Percentiles rank a stretch among this genome's conserved stretches.
phyloP scores from a whole-genome alignment of 768 basidiomycete genomes.

The Russula emetica region DNA sequence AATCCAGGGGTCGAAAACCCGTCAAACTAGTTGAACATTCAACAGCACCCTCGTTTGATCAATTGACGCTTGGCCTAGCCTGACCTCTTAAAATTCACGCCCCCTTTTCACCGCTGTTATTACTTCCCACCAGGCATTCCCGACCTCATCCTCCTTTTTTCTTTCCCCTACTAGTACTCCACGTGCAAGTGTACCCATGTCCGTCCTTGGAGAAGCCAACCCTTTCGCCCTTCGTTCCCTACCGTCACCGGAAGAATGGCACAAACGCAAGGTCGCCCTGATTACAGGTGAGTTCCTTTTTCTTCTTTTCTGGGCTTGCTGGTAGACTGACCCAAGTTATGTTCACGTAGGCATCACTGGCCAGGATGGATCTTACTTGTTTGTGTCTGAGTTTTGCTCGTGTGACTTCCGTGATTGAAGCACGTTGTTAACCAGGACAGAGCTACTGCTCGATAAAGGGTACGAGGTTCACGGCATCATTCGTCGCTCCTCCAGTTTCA shows the following conservation, averaged over 20 bases:
- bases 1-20: not conserved
- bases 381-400: constrained; percentile 35
- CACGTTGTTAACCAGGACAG: constrained; percentile 51
- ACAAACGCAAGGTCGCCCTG: constrained; percentile 87
- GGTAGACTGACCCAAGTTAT: constrained; percentile 21
- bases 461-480: constrained; percentile 96
- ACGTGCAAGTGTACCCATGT: constrained; percentile 36
- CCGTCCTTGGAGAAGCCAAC: constrained; percentile 32
- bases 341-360: constrained; percentile 76
- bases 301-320: constrained; percentile 9
- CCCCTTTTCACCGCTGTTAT: not conserved
- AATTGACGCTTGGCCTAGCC: not conserved
- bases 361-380: constrained; percentile 95
- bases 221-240: constrained; percentile 45
- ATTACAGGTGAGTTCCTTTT: constrained; percentile 64
- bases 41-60: not conserved
- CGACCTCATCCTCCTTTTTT: not conserved
- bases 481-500: constrained; percentile 96
- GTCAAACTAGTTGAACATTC: too few relatives aligned
- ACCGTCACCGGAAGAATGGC: constrained; percentile 75
- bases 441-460: constrained; percentile 79
- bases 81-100: not conserved
- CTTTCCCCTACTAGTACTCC: too few relatives aligned
- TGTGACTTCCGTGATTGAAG: constrained; percentile 19
- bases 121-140: not conserved